A percentile compares a stretch with the other conserved stretches of the same genome.
phyloP scores from a whole-genome alignment of 352 stramenopile species.

The Plasmopara halstedii region DNA sequence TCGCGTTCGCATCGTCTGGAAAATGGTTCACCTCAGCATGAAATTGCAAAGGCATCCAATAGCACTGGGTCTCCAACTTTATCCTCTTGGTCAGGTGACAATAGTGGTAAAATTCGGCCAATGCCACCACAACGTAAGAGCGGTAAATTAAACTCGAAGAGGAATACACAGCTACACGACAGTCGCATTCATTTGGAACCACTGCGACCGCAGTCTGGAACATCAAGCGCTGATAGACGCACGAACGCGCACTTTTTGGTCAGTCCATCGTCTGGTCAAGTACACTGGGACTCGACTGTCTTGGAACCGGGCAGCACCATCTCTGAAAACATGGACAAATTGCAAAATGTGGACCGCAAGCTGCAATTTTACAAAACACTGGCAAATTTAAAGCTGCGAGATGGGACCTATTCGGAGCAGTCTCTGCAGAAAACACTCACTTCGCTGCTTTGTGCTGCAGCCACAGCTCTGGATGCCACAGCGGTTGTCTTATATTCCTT shows the following conservation, averaged over 20 bases:
- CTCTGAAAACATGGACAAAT: conserved; percentile 26
- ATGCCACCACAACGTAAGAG: conserved; percentile 39
- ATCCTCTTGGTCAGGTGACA: conserved; percentile 27
- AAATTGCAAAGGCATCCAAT: conserved; percentile 1
- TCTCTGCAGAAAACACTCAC: conserved; percentile 38
- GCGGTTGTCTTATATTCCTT: conserved; percentile 50
- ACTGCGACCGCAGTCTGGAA: conserved; percentile 34
- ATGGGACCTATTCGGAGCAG: conserved; percentile 35
- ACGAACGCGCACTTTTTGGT: conserved; percentile 21
- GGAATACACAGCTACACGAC: conserved; percentile 37
- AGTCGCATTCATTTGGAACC: conserved; percentile 60
- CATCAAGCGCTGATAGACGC: conserved; percentile 1
- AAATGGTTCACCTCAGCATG: conserved; percentile 1
- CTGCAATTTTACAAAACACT: conserved; percentile 57
- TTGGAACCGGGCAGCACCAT: conserved; percentile 30
- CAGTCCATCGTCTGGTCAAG: conserved; percentile 32
- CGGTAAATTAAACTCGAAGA: conserved; percentile 42
- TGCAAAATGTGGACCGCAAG: conserved; percentile 33
- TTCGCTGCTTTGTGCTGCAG: conserved; percentile 29
- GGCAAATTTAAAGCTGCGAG: conserved; percentile 36
- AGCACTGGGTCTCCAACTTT: conserved; percentile 19
- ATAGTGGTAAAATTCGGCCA: conserved; percentile 29
- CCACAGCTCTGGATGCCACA: conserved; percentile 35
- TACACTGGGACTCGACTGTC: conserved; percentile 36
- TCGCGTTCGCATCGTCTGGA: conserved; percentile 13